Evolutionary conservation across 495 filamentous ascomycete species (phyloP).

Genomic region (Xylaria cubensis): DNA sequence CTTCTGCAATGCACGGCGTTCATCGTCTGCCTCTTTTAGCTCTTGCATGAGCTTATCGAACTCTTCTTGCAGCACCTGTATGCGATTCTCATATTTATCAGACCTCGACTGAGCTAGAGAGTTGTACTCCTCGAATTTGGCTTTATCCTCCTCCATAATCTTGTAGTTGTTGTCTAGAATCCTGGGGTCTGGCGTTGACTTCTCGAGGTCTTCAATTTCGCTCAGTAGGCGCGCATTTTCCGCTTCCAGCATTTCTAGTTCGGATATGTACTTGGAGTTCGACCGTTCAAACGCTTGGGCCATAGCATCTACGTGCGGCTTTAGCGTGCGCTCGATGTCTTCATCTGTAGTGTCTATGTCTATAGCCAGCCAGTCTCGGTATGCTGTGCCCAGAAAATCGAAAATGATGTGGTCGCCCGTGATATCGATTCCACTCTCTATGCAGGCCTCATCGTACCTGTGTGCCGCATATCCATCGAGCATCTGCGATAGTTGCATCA

Average conservation of each 20-base stretch:
- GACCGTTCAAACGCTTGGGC: constrained; percentile 83
- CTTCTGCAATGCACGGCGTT: constrained; percentile 77
- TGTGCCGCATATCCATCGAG: constrained; percentile 77
- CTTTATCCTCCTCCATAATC: constrained; percentile 85
- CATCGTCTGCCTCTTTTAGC: constrained; percentile 78
- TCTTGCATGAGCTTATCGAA: constrained; percentile 78
- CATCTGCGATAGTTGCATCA: constrained; percentile 96
- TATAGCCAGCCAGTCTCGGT: constrained; percentile 90
- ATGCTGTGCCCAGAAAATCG: constrained; percentile 84
- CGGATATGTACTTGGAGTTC: constrained; percentile 79
- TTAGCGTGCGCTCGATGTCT: constrained; percentile 72
- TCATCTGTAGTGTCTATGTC: constrained; percentile 87
- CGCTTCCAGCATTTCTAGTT: constrained; percentile 81
- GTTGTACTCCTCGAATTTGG: constrained; percentile 94
- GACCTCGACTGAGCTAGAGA: constrained; percentile 76
- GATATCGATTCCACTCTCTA: constrained; percentile 85
- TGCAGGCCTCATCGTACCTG: constrained; percentile 86
- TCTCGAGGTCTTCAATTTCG: constrained; percentile 88
- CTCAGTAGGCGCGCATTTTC: constrained; percentile 78
- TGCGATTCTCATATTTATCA: constrained; percentile 80
- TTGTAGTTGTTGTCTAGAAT: constrained; percentile 83
- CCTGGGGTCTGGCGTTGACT: constrained; percentile 78
- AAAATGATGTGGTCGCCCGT: constrained; percentile 90
- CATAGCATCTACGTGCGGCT: constrained; percentile 89
- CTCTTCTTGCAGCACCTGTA: constrained; percentile 78